Evolutionary conservation across 306 rosid genomes (phyloP).

Genomic region (Cicer pinnatifidum): DNA sequence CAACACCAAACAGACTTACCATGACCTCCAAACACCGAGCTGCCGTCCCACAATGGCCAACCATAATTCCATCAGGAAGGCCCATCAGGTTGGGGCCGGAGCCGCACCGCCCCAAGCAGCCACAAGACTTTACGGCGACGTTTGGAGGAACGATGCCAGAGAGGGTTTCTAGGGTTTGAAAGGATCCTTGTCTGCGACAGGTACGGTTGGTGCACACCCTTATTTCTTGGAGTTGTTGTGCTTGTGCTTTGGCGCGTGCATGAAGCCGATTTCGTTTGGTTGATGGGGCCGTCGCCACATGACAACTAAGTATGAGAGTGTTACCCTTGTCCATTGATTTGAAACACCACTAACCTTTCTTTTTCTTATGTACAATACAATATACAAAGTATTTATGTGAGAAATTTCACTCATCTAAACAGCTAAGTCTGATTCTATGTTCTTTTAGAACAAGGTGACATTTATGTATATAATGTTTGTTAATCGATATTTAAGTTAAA

Average conservation of each 20-base stretch:
- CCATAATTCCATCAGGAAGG: constrained; percentile 58
- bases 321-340: constrained; percentile 9
- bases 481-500: no score
- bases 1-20: constrained; percentile 42
- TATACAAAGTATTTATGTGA: no score
- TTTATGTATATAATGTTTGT: no score
- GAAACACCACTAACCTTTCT: background rate
- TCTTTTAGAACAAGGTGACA: no score
- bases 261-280: constrained; percentile 21
- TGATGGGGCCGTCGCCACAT: constrained; percentile 3
- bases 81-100: constrained; percentile 77
- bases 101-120: constrained; percentile 81
- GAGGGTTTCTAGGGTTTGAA: constrained; percentile 73
- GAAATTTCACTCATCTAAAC: no score
- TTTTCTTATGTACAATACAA: no score
- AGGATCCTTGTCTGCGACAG: constrained; percentile 84
- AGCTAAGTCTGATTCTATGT: no score
- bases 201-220: constrained; percentile 85
- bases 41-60: constrained; percentile 71
- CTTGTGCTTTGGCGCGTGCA: constrained; percentile 33
- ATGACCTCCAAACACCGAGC: constrained; percentile 71
- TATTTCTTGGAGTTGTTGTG: constrained; percentile 50
- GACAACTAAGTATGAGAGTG: background rate
- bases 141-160: constrained; percentile 66
- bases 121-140: constrained; percentile 63